Evolutionary conservation across 768 basidiomycete species (phyloP).

Genomic region (Favolaschia claudopus): DNA sequence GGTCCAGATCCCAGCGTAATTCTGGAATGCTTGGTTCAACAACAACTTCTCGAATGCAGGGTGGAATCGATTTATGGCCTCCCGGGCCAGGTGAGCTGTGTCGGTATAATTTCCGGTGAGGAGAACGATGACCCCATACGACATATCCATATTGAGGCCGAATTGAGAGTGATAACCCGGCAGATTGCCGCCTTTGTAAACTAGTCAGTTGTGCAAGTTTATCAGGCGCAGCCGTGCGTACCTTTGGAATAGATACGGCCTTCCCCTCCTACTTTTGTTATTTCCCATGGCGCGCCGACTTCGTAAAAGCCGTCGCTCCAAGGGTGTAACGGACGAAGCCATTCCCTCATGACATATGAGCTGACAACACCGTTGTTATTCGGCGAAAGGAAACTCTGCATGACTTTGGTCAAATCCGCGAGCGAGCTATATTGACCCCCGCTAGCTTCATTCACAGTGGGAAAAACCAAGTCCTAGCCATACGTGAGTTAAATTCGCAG

Average conservation of each 20-base stretch:
- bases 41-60: conserved; percentile 43
- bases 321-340: conserved; percentile 48
- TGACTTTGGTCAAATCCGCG: conserved; percentile 50
- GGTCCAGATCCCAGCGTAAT: conserved; percentile 46
- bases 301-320: conserved; percentile 47
- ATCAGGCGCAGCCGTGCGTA: conserved; percentile 21
- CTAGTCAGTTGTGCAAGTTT: not conserved
- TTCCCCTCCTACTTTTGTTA: conserved; percentile 37
- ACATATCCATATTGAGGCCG: conserved; percentile 46
- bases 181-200: conserved; percentile 43
- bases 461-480: conserved; percentile 46
- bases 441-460: conserved; percentile 48
- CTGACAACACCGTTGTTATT: conserved; percentile 40
- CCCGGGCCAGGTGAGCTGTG: conserved; percentile 37
- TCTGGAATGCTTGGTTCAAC: conserved; percentile 31
- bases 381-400: conserved; percentile 56
- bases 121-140: conserved; percentile 51
- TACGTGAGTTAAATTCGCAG: not conserved
- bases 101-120: conserved; percentile 46
- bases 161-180: conserved; percentile 50
- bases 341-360: conserved; percentile 47
- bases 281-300: conserved; percentile 54
- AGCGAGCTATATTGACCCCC: conserved; percentile 62
- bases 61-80: conserved; percentile 42
- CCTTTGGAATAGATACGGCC: conserved; percentile 44